Conservation (phyloP, 1,139 yeast species). For the Kodamaea derodonti region DNA sequence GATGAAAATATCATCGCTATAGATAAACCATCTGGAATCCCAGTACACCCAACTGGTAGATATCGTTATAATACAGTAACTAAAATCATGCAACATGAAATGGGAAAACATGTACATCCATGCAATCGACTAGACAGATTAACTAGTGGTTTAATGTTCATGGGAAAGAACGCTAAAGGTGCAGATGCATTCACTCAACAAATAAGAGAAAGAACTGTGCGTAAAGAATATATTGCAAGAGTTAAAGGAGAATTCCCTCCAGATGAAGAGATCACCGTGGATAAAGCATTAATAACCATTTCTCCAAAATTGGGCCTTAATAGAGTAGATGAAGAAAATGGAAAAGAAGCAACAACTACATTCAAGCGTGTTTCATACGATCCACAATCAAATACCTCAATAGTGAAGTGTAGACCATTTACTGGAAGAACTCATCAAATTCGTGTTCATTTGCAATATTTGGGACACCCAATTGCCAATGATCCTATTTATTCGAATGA, state of each 20-base stretch:
- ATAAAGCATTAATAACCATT: conserved; percentile 65
- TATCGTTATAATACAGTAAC: conserved; percentile 84
- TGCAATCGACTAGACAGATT: conserved; percentile 88
- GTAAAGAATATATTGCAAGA: conserved; percentile 81
- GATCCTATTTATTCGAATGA: conserved; percentile 80
- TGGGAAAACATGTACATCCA: conserved; percentile 68
- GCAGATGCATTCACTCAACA: conserved; percentile 77
- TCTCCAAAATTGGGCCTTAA: conserved; percentile 81
- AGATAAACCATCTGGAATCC: conserved; percentile 93
- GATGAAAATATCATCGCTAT: conserved; percentile 79
- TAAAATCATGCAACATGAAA: conserved; percentile 70
- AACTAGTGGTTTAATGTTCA: conserved; percentile 92
- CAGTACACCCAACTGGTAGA: conserved; percentile 96
- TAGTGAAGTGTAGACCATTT: conserved; percentile 78
- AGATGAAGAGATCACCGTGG: conserved; percentile 46
- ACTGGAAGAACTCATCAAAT: conserved; percentile 97
- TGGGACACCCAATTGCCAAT: conserved; percentile 90
- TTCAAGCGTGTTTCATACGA: conserved; percentile 61
- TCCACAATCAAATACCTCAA: conserved; percentile 51
- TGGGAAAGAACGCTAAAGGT: conserved; percentile 79
- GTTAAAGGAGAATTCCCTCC: conserved; percentile 83
- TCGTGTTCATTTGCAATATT: conserved; percentile 80
- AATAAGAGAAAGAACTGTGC: conserved; percentile 69
- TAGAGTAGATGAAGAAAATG: conserved; percentile 56
- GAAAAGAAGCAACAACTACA: conserved; percentile 60